Evolutionary conservation across 495 filamentous ascomycete genomes (phyloP).

Genomic region (Xeromyces bisporus): DNA sequence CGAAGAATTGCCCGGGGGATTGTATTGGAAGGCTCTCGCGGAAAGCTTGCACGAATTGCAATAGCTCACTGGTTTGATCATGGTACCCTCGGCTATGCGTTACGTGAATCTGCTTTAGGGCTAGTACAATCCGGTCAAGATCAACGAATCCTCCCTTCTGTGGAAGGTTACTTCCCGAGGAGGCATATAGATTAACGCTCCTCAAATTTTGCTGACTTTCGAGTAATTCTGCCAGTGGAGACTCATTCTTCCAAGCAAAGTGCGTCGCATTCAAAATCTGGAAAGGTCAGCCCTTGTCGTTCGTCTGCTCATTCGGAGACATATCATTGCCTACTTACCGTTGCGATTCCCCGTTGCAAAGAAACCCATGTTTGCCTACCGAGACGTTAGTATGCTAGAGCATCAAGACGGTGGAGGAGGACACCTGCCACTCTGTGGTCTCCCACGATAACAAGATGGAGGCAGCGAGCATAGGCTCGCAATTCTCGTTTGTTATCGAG

Average conservation of each 20-base stretch:
- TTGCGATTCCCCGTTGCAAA: slow-evolving; percentile 79
- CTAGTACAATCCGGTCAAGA: slow-evolving; percentile 35
- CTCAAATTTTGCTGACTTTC: slow-evolving; percentile 40
- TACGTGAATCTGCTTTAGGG: slow-evolving; percentile 53
- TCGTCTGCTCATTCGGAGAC: too few relatives aligned
- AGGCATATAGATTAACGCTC: slow-evolving; percentile 24
- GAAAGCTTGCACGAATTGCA: slow-evolving; percentile 65
- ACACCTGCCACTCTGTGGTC: slow-evolving; percentile 79
- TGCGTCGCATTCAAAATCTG: slow-evolving; percentile 84
- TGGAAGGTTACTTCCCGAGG: slow-evolving; percentile 15
- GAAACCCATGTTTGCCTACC: slow-evolving; percentile 78
- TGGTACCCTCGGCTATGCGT: slow-evolving; percentile 56
- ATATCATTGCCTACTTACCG: too few relatives aligned
- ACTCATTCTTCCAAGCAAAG: slow-evolving; percentile 69
- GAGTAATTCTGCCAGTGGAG: slow-evolving; percentile 69
- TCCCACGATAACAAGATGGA: slow-evolving; percentile 94
- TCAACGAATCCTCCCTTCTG: slow-evolving; percentile 48
- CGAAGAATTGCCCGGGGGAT: slow-evolving; percentile 66
- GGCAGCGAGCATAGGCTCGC: slow-evolving; percentile 81
- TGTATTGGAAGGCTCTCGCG: slow-evolving; percentile 56
- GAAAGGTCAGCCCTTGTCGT: too few relatives aligned
- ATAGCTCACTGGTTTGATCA: slow-evolving; percentile 58
- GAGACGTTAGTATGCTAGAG: slow-evolving; percentile 13
- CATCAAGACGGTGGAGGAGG: slow-evolving; percentile 14
- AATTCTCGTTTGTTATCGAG: slow-evolving; percentile 69